Evolutionary conservation across 257 asterid species (phyloP).

Genomic region (Datura wrightii): DNA sequence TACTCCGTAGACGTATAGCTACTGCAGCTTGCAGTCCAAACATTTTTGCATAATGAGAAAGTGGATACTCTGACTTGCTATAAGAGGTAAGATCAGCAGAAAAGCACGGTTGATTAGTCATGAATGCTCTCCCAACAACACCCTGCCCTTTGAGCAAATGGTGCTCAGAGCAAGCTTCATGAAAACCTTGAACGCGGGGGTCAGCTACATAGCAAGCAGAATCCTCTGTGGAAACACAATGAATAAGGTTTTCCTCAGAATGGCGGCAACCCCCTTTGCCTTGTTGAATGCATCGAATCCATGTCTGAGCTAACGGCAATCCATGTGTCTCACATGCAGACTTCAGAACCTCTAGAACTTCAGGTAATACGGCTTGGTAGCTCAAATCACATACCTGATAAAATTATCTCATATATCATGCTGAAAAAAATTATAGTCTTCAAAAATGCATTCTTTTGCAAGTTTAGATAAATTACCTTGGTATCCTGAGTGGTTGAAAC

Average conservation of each 20-base stretch:
- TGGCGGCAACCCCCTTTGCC: conserved; percentile 76
- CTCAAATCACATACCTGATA: conserved; percentile 63
- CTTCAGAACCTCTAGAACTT: conserved; percentile 65
- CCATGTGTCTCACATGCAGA: conserved; percentile 67
- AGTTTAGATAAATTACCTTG: conserved; percentile 51
- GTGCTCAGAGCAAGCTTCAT: conserved; percentile 87
- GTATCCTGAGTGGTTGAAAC: conserved; percentile 44
- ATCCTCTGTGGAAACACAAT: conserved; percentile 75
- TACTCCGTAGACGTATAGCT: conserved; percentile 81
- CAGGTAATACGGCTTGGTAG: conserved; percentile 76
- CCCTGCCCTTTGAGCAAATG: conserved; percentile 90
- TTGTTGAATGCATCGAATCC: conserved; percentile 78
- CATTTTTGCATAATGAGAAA: conserved; percentile 90
- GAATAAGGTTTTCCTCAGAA: conserved; percentile 68
- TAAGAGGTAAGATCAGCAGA: conserved; percentile 70
- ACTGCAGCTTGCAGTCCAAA: conserved; percentile 82
- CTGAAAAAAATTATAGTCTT: conserved; percentile 8
- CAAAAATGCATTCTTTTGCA: conserved; percentile 27
- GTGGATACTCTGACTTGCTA: conserved; percentile 84
- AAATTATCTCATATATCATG: conserved; percentile 35
- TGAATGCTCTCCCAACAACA: conserved; percentile 75
- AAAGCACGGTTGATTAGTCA: conserved; percentile 83
- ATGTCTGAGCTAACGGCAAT: conserved; percentile 87
- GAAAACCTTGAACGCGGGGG: conserved; percentile 65
- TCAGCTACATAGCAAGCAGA: conserved; percentile 76